Evolutionary conservation across 2,329 filamentous ascomycete genomes (phyloP).

Genomic region (Dothistroma septosporum): DNA sequence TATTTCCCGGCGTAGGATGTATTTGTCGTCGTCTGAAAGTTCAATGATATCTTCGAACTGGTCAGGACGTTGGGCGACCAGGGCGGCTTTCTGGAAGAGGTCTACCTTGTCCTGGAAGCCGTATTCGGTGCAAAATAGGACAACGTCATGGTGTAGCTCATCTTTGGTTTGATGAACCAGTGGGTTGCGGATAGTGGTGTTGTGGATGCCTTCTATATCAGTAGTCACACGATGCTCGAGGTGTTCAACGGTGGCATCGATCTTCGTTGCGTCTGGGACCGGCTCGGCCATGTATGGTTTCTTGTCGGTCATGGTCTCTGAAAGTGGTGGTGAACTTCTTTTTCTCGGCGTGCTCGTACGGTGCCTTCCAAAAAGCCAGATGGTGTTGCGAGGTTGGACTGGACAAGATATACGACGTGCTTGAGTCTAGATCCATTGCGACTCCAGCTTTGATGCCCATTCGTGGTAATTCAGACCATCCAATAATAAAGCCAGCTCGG

Average conservation of each 20-base stretch:
- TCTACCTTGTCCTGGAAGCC: conserved; percentile 40
- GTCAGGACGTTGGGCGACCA: conserved; percentile 48
- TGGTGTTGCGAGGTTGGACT: too few species aligned
- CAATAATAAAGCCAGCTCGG: too few species aligned
- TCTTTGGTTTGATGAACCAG: conserved; percentile 51
- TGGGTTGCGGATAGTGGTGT: conserved; percentile 47
- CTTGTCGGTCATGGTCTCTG: neutral
- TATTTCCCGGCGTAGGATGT: conserved; percentile 43
- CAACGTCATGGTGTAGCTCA: conserved; percentile 52
- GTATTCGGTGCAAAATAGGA: conserved; percentile 50
- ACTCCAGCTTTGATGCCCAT: too few species aligned
- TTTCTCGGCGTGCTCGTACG: too few species aligned
- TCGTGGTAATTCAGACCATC: too few species aligned
- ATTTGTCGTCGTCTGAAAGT: conserved; percentile 41
- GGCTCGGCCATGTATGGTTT: neutral
- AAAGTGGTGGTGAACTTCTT: neutral
- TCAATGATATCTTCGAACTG: conserved; percentile 44
- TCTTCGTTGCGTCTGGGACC: neutral
- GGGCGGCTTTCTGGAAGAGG: conserved; percentile 46
- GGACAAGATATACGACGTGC: too few species aligned
- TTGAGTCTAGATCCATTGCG: too few species aligned
- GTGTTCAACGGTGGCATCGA: neutral
- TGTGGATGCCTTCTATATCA: conserved; percentile 22
- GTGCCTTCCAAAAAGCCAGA: too few species aligned
- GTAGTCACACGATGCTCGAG: neutral